A percentile compares a stretch with the other conserved stretches of the same genome.
Conservation (phyloP, 2,329 filamentous ascomycete species). For the Penicillium sp. region DNA sequence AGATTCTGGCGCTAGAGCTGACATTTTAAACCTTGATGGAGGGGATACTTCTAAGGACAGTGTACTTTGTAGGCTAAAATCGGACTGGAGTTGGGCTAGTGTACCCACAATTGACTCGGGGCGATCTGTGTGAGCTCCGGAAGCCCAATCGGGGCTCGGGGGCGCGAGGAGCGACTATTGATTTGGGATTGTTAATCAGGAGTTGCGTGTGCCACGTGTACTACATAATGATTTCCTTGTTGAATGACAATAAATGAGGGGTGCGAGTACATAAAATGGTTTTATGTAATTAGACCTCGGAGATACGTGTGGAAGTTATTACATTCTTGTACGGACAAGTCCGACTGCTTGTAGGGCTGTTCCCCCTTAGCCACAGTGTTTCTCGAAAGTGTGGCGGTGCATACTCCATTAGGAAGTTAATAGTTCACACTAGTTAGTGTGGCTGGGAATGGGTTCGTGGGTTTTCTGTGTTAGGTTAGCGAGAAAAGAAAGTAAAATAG, state of each 20-base stretch:
- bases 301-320: no score
- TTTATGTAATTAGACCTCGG: no score
- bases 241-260: neutral
- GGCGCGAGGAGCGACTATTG: neutral
- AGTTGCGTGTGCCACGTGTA: slow-evolving; percentile 5
- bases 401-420: neutral
- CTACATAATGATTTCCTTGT: neutral
- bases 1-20: neutral
- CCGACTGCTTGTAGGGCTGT: neutral
- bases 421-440: slow-evolving; percentile 7
- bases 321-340: no score
- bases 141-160: neutral
- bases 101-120: neutral
- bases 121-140: slow-evolving; percentile 6
- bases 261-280: no score
- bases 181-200: neutral
- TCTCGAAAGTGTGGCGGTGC: slow-evolving; percentile 1
- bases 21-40: neutral
- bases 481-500: neutral
- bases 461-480: neutral
- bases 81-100: neutral
- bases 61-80: neutral
- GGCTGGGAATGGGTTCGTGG: neutral
- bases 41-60: neutral
- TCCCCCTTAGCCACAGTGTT: slow-evolving; percentile 11